Percentiles rank a stretch among this genome's conserved stretches.
phyloP scores from a whole-genome alignment of 192 early-diverging fungal species.

The Coemansia sp. region DNA sequence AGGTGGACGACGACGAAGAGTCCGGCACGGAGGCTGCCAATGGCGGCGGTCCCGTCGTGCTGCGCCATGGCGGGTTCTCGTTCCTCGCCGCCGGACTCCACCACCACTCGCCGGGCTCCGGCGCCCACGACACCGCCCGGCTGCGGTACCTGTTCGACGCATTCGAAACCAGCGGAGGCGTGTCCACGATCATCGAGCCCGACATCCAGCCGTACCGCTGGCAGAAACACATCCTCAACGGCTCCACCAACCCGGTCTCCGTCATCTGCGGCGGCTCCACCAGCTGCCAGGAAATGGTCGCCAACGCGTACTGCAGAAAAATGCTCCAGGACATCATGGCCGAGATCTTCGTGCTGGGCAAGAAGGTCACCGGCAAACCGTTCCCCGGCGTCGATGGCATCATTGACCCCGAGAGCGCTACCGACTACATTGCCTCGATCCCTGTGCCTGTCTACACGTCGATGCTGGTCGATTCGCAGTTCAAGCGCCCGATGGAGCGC shows the following conservation, averaged over 20 bases:
- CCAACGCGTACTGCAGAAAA: slow-evolving; percentile 24
- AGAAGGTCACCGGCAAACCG: slow-evolving; percentile 37
- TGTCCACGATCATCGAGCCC: slow-evolving; percentile 34
- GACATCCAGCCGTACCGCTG: slow-evolving; percentile 55
- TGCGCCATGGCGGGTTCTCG: slow-evolving; percentile 50
- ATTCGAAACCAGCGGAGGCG: slow-evolving; percentile 30
- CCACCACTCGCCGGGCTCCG: not conserved
- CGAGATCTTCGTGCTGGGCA: slow-evolving; percentile 47
- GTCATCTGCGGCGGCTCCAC: slow-evolving; percentile 39
- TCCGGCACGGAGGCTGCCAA: not conserved
- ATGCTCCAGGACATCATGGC: slow-evolving; percentile 43
- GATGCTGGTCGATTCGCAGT: slow-evolving; percentile 53
- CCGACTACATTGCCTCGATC: slow-evolving; percentile 40
- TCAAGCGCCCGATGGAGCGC: slow-evolving; percentile 51
- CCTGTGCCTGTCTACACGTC: slow-evolving; percentile 51
- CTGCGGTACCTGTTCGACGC: slow-evolving; percentile 26
- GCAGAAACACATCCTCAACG: slow-evolving; percentile 54
- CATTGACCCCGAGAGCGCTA: slow-evolving; percentile 40
- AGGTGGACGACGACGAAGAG: slow-evolving; percentile 3
- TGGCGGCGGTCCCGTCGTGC: not conserved
- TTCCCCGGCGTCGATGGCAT: slow-evolving; percentile 51
- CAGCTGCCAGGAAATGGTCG: slow-evolving; percentile 48
- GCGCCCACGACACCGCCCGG: not conserved
- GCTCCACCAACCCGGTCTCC: slow-evolving; percentile 49
- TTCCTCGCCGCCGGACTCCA: slow-evolving; percentile 44